These are phyloP conservation scores for rapeseed (Brassica napus) DNA, from an alignment of 345 rosid genomes.

Conservation along the genomic window DNA sequence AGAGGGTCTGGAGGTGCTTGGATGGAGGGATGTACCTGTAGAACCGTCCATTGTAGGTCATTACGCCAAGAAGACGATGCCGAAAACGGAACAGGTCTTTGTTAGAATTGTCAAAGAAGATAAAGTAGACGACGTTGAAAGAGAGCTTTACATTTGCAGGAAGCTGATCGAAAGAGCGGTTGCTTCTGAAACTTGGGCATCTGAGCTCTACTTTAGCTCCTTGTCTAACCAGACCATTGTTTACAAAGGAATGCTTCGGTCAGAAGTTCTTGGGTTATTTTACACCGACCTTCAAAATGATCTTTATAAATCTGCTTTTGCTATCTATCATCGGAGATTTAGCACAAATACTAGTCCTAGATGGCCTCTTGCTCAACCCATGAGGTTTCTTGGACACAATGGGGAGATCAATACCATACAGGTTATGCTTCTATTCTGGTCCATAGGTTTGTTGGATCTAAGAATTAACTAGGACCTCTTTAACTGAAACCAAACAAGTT, in stretches of 20 bases:
- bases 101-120: slow-evolving; percentile 91
- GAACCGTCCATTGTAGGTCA: slow-evolving; percentile 80
- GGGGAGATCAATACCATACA: slow-evolving; percentile 99
- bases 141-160: slow-evolving; percentile 92
- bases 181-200: slow-evolving; percentile 72
- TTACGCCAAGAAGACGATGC: slow-evolving; percentile 93
- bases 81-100: slow-evolving; percentile 90
- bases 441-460: slow-evolving; percentile 13
- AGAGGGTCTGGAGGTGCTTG: slow-evolving; percentile 98
- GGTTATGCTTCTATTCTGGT: slow-evolving; percentile 47
- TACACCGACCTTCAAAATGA: slow-evolving; percentile 80
- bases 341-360: slow-evolving; percentile 99
- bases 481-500: slow-evolving; percentile 27
- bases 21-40: slow-evolving; percentile 97
- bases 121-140: slow-evolving; percentile 84
- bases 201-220: slow-evolving; percentile 90
- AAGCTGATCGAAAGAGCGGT: slow-evolving; percentile 88
- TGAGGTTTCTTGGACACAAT: slow-evolving; percentile 99
- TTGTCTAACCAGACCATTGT: slow-evolving; percentile 92
- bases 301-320: slow-evolving; percentile 78
- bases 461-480: slow-evolving; percentile 9
- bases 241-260: slow-evolving; percentile 99
- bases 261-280: slow-evolving; percentile 91
- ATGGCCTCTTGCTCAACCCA: slow-evolving; percentile 99
- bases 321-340: slow-evolving; percentile 94